Percentiles rank a stretch among this genome's conserved stretches.
phyloP scores from a whole-genome alignment of 495 filamentous ascomycete species.

The Hypoxylon cercidicola region DNA sequence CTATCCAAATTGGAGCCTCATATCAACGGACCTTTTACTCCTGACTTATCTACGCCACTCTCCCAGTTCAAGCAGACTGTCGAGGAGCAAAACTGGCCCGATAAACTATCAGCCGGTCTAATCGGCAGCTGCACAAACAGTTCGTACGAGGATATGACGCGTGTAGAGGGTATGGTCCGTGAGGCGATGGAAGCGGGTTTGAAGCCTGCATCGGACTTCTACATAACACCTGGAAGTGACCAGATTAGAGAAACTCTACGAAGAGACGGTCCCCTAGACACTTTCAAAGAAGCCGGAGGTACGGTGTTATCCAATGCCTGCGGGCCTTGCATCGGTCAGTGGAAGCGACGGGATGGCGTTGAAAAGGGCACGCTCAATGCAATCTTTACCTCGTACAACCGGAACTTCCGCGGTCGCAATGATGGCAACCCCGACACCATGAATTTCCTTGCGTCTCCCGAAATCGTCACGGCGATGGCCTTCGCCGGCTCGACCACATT shows the following conservation, averaged over 20 bases:
- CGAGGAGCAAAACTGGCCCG: conserved; percentile 86
- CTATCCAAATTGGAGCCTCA: conserved; percentile 92
- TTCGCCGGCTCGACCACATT: conserved; percentile 94
- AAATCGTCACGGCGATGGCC: conserved; percentile 94
- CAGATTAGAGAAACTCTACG: conserved; percentile 95
- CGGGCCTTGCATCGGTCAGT: conserved; percentile 94
- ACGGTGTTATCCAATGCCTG: conserved; percentile 94
- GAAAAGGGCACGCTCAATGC: conserved; percentile 89
- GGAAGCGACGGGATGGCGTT: conserved; percentile 88
- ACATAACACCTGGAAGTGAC: conserved; percentile 95
- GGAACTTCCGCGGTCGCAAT: conserved; percentile 97
- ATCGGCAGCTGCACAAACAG: conserved; percentile 99
- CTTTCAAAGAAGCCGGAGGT: conserved; percentile 88
- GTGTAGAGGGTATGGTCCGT: conserved; percentile 89
- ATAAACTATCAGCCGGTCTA: conserved; percentile 87
- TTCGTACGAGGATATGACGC: conserved; percentile 98
- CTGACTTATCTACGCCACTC: conserved; percentile 90
- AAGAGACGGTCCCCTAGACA: conserved; percentile 82
- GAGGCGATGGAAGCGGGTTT: conserved; percentile 88
- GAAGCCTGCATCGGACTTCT: conserved; percentile 89
- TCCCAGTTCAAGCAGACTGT: conserved; percentile 88
- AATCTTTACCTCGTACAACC: conserved; percentile 97
- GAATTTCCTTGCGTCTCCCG: conserved; percentile 98
- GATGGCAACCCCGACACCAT: conserved; percentile 95
- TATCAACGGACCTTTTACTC: conserved; percentile 97